phyloP scores from a whole-genome alignment of 2,329 filamentous ascomycete species.

The Trichoderma citrinoviride region DNA sequence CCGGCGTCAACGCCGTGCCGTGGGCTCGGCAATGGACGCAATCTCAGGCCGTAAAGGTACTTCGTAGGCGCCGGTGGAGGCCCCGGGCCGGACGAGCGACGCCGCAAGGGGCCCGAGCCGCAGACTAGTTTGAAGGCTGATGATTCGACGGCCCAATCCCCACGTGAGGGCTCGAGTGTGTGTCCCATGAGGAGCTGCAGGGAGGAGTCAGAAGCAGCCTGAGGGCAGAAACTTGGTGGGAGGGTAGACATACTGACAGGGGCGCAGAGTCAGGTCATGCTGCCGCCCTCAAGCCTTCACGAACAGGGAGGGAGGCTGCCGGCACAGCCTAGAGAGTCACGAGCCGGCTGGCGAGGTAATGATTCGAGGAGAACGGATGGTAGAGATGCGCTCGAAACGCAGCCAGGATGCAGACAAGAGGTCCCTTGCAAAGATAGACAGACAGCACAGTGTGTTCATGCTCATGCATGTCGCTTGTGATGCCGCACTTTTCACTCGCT shows the following conservation, averaged over 20 bases:
- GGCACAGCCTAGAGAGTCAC: slow-evolving; percentile 13
- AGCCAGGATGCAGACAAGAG: background rate
- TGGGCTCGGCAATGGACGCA: slow-evolving; percentile 1
- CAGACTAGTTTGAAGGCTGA: background rate
- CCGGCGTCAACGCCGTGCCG: background rate
- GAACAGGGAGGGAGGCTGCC: background rate
- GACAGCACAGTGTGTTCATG: slow-evolving; percentile 4
- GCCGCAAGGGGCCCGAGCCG: slow-evolving; percentile 21
- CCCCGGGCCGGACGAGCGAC: slow-evolving; percentile 9
- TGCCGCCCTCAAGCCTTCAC: background rate
- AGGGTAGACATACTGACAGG: background rate
- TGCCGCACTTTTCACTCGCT: background rate
- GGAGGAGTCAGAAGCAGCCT: slow-evolving; percentile 6
- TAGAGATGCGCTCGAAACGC: background rate
- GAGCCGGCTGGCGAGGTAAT: slow-evolving; percentile 6
- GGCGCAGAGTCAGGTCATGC: slow-evolving; percentile 15
- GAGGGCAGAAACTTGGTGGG: background rate
- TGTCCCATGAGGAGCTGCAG: slow-evolving; percentile 20
- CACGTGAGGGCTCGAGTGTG: slow-evolving; percentile 11
- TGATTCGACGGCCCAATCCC: slow-evolving; percentile 6
- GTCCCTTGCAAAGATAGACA: background rate
- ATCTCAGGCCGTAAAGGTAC: background rate
- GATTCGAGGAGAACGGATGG: slow-evolving; percentile 7
- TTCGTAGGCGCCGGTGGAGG: slow-evolving; percentile 15
- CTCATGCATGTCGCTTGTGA: slow-evolving; percentile 4